Base-by-base conservation (phyloP, 31 red algal species). In the Asparagopsis taxiformis region DNA sequence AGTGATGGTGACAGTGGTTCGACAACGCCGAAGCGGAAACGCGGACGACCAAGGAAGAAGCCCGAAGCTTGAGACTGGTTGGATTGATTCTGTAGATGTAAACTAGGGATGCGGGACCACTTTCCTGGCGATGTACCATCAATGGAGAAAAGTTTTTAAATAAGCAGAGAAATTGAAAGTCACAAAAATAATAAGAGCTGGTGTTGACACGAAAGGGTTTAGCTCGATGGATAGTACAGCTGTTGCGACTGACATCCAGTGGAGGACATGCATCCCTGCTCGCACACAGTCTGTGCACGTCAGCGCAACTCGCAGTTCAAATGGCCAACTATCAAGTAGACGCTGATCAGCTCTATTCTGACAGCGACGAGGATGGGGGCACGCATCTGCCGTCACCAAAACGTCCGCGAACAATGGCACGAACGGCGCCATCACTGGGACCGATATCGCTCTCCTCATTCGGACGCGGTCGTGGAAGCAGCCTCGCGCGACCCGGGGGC, bases 281-380 rank as follows among this genome's bases (percentile, higher is more conserved):
- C n/a, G n/a, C n/a, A n/a, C n/a, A n/a, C n/a, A n/a, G n/a, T n/a
- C n/a, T n/a, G n/a, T n/a, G n/a, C n/a, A n/a, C n/a, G n/a, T n/a
- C n/a, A n/a, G n/a, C n/a, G n/a, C n/a, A n/a, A n/a, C n/a, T n/a
- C n/a, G n/a, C n/a, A n/a, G n/a, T n/a, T n/a, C n/a, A n/a, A 21
- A 67, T 67, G 63, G 35, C 28, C 63, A 67, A 17, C 17, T 67
- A 67, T 34, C 32, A 67, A 43, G 63, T 67, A 6, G 37, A 67
- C 38, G 33, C 34, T 36, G 63, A 67, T 34, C 28, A 67, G 20
- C 70, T 58, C 70, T 59, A 28, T 13, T n/a, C 50, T 28, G 21
- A 34, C 70, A 21, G 28, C 70, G 28, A 36, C 51, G 50, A 49
- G 17, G 7, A 59, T 25, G 11, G 30, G 5, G 29, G 36, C 22